These are phyloP conservation scores for Leishmania aethiopica DNA, from an alignment of 208 protist species.

Conservation along the genomic window DNA sequence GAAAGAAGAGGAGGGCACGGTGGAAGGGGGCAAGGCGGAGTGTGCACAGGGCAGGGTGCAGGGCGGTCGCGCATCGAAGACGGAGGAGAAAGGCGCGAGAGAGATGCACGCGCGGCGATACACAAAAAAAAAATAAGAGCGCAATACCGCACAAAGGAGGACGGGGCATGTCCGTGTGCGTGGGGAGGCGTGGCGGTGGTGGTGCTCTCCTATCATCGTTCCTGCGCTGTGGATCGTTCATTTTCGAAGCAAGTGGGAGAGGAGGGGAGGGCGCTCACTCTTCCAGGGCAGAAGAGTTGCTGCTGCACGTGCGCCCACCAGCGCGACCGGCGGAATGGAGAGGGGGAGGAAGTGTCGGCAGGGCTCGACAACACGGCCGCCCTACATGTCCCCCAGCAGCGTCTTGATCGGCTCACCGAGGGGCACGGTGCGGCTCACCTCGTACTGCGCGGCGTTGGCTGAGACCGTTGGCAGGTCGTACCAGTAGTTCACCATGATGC, in stretches of 20 bases:
- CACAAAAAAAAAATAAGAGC: not conserved
- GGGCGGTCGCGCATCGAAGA: no score
- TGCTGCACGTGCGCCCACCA: not conserved
- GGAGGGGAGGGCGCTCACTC: not conserved
- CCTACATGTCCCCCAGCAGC: conserved; percentile 5
- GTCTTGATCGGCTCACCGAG: conserved; percentile 48
- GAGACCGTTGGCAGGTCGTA: conserved; percentile 67
- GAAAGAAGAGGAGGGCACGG: no score
- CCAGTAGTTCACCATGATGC: conserved; percentile 91
- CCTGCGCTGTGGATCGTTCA: not conserved
- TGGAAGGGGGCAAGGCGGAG: not conserved
- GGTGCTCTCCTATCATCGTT: not conserved
- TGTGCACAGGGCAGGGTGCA: not conserved
- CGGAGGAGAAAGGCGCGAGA: no score
- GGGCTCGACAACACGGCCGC: not conserved
- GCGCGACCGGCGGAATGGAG: not conserved
- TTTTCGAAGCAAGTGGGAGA: not conserved
- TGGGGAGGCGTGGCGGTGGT: not conserved
- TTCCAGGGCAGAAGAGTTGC: not conserved
- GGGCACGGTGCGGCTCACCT: conserved; percentile 50
- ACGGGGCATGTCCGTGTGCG: not conserved
- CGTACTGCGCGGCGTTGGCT: conserved; percentile 57
- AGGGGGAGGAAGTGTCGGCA: not conserved
- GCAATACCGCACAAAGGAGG: not conserved
- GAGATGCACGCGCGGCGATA: not conserved